Base-by-base conservation (phyloP, 495 filamentous ascomycete species). In the Hypomontagnella submonticulosa region DNA sequence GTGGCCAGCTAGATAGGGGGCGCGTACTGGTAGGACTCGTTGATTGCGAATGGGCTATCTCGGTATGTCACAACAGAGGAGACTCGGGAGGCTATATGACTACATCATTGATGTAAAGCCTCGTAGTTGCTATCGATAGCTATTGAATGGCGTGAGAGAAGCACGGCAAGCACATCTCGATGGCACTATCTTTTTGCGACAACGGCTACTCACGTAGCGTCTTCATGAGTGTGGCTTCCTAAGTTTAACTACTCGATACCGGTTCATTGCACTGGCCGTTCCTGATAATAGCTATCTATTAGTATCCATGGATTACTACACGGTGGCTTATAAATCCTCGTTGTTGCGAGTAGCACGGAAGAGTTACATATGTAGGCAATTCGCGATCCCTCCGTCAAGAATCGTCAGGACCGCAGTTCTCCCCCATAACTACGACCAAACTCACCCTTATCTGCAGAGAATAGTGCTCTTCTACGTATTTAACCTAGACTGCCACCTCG, bases 191-290 rank as follows among this genome's bases (percentile, higher is more conserved):
- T 15, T 4, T n/a, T 36, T 38, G 7, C 7, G 6, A 40, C 18
- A 49, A 58, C 54, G 6, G 23, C 6, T 27, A 27, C 23, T 27
- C 55, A 49, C 53, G 18, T 41, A 32, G 18, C 37, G 4, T 33
- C 34, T 12, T 9, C 32, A 18, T 38, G 32, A 16, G 49, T 10
- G 34, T 42, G 43, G 20, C 65, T 63, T 68, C 65, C 65, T 12
- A 0, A 48, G 27, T 19, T 33, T 20, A 10, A 55, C 27, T 7
- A 53, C 40, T 46, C 47, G 1, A 9, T 16, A 32, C 10, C 33
- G 40, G 7, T 44, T 9, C 12, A 16, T 27, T 3, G 23, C 23
- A 27, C 23, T 6, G 6, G 3, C 23, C 6, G 6, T 6, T 27
- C 23, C 23, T n/a, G n/a, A n/a, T n/a, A n/a, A n/a, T n/a, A n/a